Conservation (phyloP, 495 filamentous ascomycete species). For the Lepraria neglecta region DNA sequence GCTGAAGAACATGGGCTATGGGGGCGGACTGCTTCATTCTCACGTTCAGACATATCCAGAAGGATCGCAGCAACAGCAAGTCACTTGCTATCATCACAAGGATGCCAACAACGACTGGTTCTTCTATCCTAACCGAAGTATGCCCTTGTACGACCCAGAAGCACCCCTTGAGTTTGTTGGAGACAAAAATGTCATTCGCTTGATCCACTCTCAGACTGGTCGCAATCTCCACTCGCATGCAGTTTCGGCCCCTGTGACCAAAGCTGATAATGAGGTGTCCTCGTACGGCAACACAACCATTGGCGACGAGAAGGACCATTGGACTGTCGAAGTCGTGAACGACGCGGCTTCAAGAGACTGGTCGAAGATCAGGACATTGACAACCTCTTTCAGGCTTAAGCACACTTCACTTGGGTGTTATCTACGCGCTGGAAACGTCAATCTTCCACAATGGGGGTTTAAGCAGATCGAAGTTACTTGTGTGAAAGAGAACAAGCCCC, state of each 20-base stretch:
- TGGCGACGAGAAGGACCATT: slow-evolving; percentile 97
- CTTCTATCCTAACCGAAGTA: slow-evolving; percentile 83
- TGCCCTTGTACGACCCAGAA: slow-evolving; percentile 65
- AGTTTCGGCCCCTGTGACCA: slow-evolving; percentile 80
- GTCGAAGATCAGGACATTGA: slow-evolving; percentile 83
- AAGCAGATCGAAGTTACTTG: slow-evolving; percentile 99
- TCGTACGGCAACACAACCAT: slow-evolving; percentile 95
- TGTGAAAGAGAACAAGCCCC: slow-evolving; percentile 84
- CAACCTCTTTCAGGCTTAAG: slow-evolving; percentile 84
- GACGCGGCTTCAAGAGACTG: slow-evolving; percentile 82
- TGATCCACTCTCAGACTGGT: slow-evolving; percentile 92
- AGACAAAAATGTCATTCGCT: slow-evolving; percentile 70
- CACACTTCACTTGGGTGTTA: slow-evolving; percentile 85
- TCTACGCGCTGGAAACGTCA: slow-evolving; percentile 89
- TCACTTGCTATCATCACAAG: slow-evolving; percentile 99
- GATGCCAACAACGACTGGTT: slow-evolving; percentile 99
- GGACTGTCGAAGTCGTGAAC: slow-evolving; percentile 84
- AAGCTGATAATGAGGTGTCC: slow-evolving; percentile 86
- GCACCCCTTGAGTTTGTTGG: slow-evolving; percentile 65
- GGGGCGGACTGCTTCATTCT: slow-evolving; percentile 93
- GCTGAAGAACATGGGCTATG: slow-evolving; percentile 98
- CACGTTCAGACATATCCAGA: slow-evolving; percentile 96
- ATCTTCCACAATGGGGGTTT: slow-evolving; percentile 98
- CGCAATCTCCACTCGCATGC: slow-evolving; percentile 93
- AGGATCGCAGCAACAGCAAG: slow-evolving; percentile 88